phyloP scores from a whole-genome alignment of 2,329 filamentous ascomycete genomes.

The Bipolaris oryzae region DNA sequence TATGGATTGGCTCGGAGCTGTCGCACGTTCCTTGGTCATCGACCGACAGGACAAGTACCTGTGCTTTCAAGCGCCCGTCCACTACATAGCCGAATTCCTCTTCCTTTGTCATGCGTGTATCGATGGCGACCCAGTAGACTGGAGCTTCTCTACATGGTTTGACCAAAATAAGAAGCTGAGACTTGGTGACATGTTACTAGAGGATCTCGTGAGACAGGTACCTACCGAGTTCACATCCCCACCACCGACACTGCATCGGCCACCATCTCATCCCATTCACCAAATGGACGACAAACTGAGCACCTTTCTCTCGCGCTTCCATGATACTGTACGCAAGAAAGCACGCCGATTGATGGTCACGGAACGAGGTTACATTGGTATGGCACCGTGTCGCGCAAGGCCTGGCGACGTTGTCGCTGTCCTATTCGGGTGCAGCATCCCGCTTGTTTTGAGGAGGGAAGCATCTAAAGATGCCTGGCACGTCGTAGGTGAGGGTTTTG shows the following conservation, averaged over 20 bases:
- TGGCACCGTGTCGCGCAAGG: constrained; percentile 37
- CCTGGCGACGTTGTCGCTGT: constrained; percentile 41
- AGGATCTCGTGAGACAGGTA: constrained; percentile 18
- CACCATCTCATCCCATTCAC: constrained; percentile 22
- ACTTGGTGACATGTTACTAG: constrained; percentile 25
- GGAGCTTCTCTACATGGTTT: constrained; percentile 38
- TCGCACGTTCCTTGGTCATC: constrained; percentile 36
- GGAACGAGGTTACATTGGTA: constrained; percentile 29
- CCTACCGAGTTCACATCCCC: constrained; percentile 5
- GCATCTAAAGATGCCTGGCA: constrained; percentile 26
- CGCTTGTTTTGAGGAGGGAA: constrained; percentile 36
- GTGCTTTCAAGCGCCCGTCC: constrained; percentile 29
- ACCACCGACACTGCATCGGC: constrained; percentile 20
- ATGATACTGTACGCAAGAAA: constrained; percentile 39
- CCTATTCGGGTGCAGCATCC: constrained; percentile 46
- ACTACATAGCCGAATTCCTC: constrained; percentile 37
- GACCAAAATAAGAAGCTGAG: constrained; percentile 27
- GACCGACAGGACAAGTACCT: constrained; percentile 43
- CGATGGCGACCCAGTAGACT: constrained; percentile 25
- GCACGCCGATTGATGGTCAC: constrained; percentile 39
- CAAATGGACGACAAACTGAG: constrained; percentile 26
- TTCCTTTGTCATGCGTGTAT: constrained; percentile 33
- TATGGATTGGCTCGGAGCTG: constrained; percentile 27
- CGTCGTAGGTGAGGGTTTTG: constrained; percentile 39
- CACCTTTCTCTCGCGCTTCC: constrained; percentile 37